Evolutionary conservation across 192 early-diverging fungal genomes (phyloP).

Genomic region (Funneliformis mosseae): DNA sequence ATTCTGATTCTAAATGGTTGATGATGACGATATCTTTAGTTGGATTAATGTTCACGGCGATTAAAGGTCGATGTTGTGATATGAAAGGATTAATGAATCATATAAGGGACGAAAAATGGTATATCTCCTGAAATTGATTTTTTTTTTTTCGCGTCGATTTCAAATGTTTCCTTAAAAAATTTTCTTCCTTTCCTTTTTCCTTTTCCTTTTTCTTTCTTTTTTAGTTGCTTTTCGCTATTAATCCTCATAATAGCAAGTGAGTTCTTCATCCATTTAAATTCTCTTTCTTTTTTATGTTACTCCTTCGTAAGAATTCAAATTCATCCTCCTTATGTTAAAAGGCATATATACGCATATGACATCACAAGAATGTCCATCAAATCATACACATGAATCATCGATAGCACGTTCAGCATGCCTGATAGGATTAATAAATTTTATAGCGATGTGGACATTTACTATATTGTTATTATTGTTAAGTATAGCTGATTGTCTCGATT

Average conservation of each 20-base stretch:
- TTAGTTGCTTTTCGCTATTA: neutral
- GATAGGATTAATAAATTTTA: neutral
- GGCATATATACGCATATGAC: neutral
- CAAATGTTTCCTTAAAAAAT: too few species aligned
- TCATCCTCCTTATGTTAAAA: neutral
- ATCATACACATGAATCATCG: neutral
- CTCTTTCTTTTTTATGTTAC: too few species aligned
- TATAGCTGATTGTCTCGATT: neutral
- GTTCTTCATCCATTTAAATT: neutral
- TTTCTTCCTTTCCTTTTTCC: neutral
- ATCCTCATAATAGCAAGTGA: neutral
- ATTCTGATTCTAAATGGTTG: too few species aligned
- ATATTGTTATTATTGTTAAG: neutral
- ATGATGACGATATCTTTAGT: neutral
- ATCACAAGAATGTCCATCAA: neutral
- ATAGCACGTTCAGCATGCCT: neutral
- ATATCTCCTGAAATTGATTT: neutral
- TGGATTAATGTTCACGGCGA: neutral
- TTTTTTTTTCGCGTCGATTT: neutral
- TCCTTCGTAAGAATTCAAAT: too few species aligned
- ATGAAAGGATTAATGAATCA: neutral
- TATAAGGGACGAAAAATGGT: neutral
- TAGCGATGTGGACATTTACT: neutral
- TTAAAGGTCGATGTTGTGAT: neutral
- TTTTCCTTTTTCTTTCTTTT: neutral